Evolutionary conservation across 2,329 filamentous ascomycete genomes (phyloP).

Genomic region (Aspergillus novoparasiticus): DNA sequence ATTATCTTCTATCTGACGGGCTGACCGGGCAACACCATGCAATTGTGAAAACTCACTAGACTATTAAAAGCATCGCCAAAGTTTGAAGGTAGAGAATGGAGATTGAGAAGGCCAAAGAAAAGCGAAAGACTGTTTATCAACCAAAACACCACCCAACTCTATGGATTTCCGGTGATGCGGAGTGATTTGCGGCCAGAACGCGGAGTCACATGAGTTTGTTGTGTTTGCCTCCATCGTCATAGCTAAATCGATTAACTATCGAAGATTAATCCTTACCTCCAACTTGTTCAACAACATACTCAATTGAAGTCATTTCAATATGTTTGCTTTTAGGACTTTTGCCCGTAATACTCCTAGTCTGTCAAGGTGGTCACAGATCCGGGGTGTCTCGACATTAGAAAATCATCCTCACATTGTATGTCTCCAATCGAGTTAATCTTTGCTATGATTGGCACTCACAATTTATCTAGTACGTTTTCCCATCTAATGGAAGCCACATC

Average conservation of each 20-base stretch:
- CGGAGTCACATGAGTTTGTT: constrained; percentile 34
- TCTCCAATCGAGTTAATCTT: not conserved
- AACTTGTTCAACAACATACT: not conserved
- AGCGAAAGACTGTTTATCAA: not conserved
- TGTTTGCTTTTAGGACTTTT: constrained; percentile 28
- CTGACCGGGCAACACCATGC: not conserved
- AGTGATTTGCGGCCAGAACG: constrained; percentile 15
- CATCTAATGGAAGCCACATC: constrained; percentile 44
- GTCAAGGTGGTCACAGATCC: constrained; percentile 28
- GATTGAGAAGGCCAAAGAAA: not conserved
- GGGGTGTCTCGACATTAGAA: constrained; percentile 41
- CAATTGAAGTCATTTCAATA: constrained; percentile 14
- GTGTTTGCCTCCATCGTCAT: constrained; percentile 29
- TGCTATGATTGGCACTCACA: constrained; percentile 18
- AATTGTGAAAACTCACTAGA: not conserved
- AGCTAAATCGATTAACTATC: not conserved
- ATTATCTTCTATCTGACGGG: not conserved
- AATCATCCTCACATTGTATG: constrained; percentile 44
- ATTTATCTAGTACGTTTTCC: constrained; percentile 51
- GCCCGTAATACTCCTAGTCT: constrained; percentile 22
- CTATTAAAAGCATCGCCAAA: not conserved
- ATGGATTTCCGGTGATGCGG: not conserved
- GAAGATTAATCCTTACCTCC: not conserved
- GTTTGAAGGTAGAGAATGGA: not conserved
- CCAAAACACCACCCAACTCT: not conserved